phyloP scores from a whole-genome alignment of 2,329 filamentous ascomycete species.

The Trichoderma cornu-damae region DNA sequence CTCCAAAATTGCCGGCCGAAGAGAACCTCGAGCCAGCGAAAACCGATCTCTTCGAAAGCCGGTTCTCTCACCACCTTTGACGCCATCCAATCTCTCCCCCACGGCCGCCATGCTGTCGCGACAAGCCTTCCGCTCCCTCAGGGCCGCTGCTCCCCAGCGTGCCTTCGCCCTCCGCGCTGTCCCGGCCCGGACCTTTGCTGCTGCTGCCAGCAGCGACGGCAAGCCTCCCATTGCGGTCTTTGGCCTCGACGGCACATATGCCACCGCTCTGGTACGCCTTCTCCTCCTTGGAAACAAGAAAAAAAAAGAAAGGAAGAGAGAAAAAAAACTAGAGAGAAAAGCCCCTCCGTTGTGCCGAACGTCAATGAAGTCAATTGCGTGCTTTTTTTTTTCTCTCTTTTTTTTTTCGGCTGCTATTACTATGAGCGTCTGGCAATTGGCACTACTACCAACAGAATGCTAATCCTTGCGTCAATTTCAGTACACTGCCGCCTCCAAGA shows the following conservation, averaged over 20 bases:
- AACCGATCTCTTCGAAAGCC: conserved; percentile 30
- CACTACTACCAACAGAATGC: conserved; percentile 13
- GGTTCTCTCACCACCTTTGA: conserved; percentile 27
- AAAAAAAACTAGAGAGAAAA: neutral
- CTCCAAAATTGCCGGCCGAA: conserved; percentile 41
- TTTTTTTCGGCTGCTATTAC: neutral
- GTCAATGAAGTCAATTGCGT: neutral
- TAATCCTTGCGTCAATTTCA: conserved; percentile 44
- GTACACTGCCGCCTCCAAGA: conserved; percentile 96
- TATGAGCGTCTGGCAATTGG: neutral
- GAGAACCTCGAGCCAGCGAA: conserved; percentile 31
- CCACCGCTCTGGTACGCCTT: conserved; percentile 84
- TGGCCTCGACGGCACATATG: conserved; percentile 96
- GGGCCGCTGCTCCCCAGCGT: conserved; percentile 57
- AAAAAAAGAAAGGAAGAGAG: neutral
- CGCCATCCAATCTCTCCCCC: conserved; percentile 23
- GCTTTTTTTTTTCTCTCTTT: too few species aligned
- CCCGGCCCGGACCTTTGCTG: conserved; percentile 73
- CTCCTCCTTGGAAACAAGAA: conserved; percentile 2
- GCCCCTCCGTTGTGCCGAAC: neutral
- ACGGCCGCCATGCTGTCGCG: conserved; percentile 51
- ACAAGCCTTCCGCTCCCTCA: conserved; percentile 53
- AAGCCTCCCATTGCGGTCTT: conserved; percentile 89
- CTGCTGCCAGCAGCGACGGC: conserved; percentile 59
- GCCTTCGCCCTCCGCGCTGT: conserved; percentile 40